phyloP scores from a whole-genome alignment of 768 basidiomycete species.

The Macrolepiota fuliginosa region DNA sequence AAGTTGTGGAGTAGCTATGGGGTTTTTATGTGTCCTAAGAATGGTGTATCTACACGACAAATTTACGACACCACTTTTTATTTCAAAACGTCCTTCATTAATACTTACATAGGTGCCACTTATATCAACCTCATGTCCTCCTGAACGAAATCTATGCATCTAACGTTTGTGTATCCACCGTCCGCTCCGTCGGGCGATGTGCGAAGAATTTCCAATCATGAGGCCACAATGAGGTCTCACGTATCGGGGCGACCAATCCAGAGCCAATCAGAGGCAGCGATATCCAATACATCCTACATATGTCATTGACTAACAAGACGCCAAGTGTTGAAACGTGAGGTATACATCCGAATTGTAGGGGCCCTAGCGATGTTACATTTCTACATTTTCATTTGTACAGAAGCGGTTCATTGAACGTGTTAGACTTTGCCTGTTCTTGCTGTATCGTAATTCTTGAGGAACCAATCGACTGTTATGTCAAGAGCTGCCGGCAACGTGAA shows the following conservation, averaged over 20 bases:
- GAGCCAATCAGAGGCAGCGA: background rate
- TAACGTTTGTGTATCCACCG: background rate
- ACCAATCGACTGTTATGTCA: slow-evolving; percentile 80
- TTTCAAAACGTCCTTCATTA: background rate
- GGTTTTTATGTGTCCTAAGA: slow-evolving; percentile 1
- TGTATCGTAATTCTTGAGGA: slow-evolving; percentile 74
- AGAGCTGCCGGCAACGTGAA: slow-evolving; percentile 50
- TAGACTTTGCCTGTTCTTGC: slow-evolving; percentile 51
- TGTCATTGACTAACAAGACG: background rate
- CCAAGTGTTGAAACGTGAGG: background rate
- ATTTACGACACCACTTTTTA: slow-evolving; percentile 7
- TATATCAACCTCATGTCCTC: background rate
- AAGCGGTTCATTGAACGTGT: background rate
- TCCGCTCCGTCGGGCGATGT: background rate
- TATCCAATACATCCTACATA: background rate
- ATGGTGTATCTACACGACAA: background rate
- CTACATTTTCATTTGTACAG: background rate
- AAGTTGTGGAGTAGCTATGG: background rate
- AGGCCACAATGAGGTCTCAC: background rate
- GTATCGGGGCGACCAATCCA: background rate
- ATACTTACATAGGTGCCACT: background rate
- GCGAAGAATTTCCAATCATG: slow-evolving; percentile 1
- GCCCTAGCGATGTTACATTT: slow-evolving; percentile 1
- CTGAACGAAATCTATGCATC: background rate
- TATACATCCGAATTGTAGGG: background rate